Percentiles rank a stretch among this genome's conserved stretches.
Evolutionary conservation across 306 rosid genomes (phyloP).

Genomic region (Hylodesmum podocarpum): DNA sequence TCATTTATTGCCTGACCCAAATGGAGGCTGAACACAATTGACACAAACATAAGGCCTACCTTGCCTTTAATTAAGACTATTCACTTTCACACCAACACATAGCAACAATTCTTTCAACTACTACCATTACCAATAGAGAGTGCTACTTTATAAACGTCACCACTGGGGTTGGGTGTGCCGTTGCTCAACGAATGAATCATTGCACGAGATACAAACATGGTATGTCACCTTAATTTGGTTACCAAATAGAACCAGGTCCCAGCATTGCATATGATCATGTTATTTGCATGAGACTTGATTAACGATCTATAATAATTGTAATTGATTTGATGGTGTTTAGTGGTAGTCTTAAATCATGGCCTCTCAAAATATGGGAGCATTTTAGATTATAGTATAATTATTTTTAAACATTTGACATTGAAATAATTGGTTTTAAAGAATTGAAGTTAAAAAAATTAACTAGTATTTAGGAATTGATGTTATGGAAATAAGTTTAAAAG

Average conservation of each 20-base stretch:
- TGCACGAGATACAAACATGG: background rate
- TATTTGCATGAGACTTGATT: slow-evolving; percentile 21
- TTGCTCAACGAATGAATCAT: slow-evolving; percentile 20
- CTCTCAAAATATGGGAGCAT: background rate
- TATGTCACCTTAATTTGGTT: background rate
- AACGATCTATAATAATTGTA: background rate
- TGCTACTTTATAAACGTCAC: background rate
- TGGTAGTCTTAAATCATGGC: background rate
- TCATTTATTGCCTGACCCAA: background rate
- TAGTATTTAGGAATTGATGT: too few relatives aligned
- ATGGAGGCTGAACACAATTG: background rate
- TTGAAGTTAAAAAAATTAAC: too few relatives aligned
- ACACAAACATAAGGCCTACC: background rate
- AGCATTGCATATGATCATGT: background rate
- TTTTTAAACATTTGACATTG: background rate
- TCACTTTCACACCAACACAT: background rate
- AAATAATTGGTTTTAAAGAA: too few relatives aligned
- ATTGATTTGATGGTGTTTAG: background rate
- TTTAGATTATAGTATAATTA: background rate
- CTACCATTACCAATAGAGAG: background rate
- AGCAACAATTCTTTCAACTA: slow-evolving; percentile 11
- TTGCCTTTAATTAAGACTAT: background rate
- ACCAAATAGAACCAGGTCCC: background rate
- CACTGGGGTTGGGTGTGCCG: background rate
- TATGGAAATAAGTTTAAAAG: background rate